These are phyloP conservation scores for Neurospora sp. DNA, from an alignment of 2,329 filamentous ascomycete genomes.

Conservation along the genomic window DNA sequence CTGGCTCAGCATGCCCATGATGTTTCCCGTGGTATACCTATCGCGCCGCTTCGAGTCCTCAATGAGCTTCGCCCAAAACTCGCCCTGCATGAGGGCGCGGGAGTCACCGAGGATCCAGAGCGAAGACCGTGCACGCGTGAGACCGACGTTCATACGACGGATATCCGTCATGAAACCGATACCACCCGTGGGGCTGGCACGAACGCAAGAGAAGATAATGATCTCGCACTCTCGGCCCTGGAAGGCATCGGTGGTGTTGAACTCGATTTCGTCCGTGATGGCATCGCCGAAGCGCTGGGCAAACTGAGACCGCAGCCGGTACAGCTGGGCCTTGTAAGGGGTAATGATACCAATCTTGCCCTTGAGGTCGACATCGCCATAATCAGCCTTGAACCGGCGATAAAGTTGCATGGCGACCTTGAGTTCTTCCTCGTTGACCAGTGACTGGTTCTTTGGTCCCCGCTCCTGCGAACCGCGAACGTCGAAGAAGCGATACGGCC, in stretches of 20 bases:
- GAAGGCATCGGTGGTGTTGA: slow-evolving; percentile 98
- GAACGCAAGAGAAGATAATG: slow-evolving; percentile 97
- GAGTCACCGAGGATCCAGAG: slow-evolving; percentile 96
- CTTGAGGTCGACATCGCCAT: slow-evolving; percentile 55
- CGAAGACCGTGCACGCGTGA: slow-evolving; percentile 93
- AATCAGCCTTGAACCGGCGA: slow-evolving; percentile 67
- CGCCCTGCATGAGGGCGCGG: slow-evolving; percentile 70
- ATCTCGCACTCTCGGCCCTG: slow-evolving; percentile 95
- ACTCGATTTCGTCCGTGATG: slow-evolving; percentile 76
- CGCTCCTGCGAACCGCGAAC: slow-evolving; percentile 79
- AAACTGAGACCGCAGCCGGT: slow-evolving; percentile 70
- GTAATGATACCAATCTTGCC: slow-evolving; percentile 95
- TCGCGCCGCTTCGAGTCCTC: slow-evolving; percentile 67
- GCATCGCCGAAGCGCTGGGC: slow-evolving; percentile 58
- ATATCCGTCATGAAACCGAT: slow-evolving; percentile 99
- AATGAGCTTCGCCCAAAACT: slow-evolving; percentile 85
- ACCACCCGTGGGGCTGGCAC: slow-evolving; percentile 82
- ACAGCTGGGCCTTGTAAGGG: slow-evolving; percentile 89
- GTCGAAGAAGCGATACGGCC: slow-evolving; percentile 95
- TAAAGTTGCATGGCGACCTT: slow-evolving; percentile 81
- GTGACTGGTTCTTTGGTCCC: slow-evolving; percentile 75
- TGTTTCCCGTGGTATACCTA: slow-evolving; percentile 62
- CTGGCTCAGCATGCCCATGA: slow-evolving; percentile 38
- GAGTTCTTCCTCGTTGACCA: slow-evolving; percentile 82
- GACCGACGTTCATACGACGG: slow-evolving; percentile 96